phyloP scores from a whole-genome alignment of 352 stramenopile species.

The Thalassiosira ordinaria region DNA sequence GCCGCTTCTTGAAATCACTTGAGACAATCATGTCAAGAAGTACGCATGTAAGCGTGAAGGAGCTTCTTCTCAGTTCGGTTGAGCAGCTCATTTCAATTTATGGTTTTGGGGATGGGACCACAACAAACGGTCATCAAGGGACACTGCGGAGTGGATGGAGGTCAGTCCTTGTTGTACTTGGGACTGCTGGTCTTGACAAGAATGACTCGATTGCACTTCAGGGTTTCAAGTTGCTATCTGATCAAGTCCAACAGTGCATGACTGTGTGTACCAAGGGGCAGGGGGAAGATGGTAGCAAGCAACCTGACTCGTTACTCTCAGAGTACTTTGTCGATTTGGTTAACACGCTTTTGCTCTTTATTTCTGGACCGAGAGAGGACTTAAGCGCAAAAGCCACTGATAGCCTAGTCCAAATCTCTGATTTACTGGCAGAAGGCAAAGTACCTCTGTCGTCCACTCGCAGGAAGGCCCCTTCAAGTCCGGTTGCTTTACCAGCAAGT shows the following conservation, averaged over 20 bases:
- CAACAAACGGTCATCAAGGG: conserved; percentile 36
- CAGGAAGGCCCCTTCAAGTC: conserved; percentile 19
- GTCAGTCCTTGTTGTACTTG: conserved; percentile 77
- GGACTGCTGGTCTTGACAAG: conserved; percentile 66
- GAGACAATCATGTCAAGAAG: conserved; percentile 82
- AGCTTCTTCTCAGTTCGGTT: conserved; percentile 83
- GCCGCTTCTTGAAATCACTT: conserved; percentile 98
- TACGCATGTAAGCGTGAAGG: conserved; percentile 76
- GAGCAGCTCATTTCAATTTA: conserved; percentile 82
- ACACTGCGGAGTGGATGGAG: conserved; percentile 81
- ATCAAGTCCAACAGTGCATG: conserved; percentile 66
- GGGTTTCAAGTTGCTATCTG: conserved; percentile 73
- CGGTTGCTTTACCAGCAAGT: conserved; percentile 19
- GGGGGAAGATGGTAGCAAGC: conserved; percentile 8
- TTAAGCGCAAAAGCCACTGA: conserved; percentile 72
- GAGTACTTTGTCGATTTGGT: conserved; percentile 85
- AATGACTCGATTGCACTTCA: conserved; percentile 72
- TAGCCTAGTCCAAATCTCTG: conserved; percentile 62
- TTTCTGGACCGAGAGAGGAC: conserved; percentile 74
- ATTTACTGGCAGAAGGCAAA: conserved; percentile 73
- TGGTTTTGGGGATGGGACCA: conserved; percentile 52
- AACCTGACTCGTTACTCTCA: conserved; percentile 58
- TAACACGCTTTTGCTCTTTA: conserved; percentile 73
- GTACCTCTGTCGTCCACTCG: conserved; percentile 42
- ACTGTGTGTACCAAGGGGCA: conserved; percentile 39